phyloP scores from a whole-genome alignment of 257 asterid genomes.

The Petunia axillaris region DNA sequence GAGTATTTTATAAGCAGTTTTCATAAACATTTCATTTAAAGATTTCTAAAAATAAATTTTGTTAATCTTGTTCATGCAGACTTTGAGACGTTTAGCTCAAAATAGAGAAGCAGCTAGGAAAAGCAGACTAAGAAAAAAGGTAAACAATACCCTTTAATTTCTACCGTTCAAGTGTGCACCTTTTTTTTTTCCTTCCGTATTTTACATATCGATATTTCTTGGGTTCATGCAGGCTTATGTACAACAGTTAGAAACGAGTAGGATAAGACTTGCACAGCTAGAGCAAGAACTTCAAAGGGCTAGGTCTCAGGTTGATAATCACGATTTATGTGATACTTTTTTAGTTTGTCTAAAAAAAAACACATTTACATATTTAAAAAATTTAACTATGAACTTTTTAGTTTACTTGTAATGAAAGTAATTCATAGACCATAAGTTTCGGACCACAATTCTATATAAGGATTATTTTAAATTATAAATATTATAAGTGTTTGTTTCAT shows the following conservation, averaged over 20 bases:
- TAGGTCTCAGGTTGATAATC: constrained; percentile 74
- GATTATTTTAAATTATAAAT: no score
- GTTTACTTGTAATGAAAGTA: no score
- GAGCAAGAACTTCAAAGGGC: constrained; percentile 95
- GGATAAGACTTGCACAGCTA: constrained; percentile 85
- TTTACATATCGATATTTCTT: not conserved
- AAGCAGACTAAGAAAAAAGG: constrained; percentile 97
- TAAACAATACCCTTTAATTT: constrained; percentile 13
- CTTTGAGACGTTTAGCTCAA: constrained; percentile 94
- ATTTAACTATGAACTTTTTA: no score
- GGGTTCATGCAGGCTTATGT: constrained; percentile 73
- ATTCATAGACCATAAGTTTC: no score
- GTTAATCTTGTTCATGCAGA: constrained; percentile 44
- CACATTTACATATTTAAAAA: no score
- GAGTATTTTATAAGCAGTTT: not conserved
- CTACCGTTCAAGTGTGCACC: not conserved
- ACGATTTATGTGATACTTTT: no score
- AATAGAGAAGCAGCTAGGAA: constrained; percentile 98
- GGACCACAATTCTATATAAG: no score
- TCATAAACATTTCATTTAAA: not conserved
- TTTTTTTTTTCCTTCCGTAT: not conserved
- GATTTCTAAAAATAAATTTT: not conserved
- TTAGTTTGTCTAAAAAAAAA: no score
- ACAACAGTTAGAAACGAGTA: constrained; percentile 93
- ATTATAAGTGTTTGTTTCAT: no score